Conservation (phyloP, 345 rosid genomes). For the Odontarrhena argentea region DNA sequence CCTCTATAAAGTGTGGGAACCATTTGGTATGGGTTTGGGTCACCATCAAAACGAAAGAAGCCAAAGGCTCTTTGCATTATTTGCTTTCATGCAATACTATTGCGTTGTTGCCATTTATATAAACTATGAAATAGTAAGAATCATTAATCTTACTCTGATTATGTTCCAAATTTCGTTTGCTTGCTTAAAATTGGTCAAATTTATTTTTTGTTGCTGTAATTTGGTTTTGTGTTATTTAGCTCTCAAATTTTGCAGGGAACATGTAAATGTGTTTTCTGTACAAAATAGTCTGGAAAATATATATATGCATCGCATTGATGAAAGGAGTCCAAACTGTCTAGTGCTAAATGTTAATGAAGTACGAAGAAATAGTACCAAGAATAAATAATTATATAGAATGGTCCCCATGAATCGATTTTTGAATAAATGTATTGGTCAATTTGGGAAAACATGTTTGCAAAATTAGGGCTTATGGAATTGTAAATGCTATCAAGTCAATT, state of each 20-base stretch:
- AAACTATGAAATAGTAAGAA: constrained; percentile 17
- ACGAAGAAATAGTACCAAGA: constrained; percentile 34
- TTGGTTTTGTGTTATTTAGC: constrained; percentile 2
- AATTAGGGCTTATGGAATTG: constrained; percentile 27
- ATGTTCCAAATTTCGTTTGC: constrained; percentile 10
- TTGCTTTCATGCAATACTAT: constrained; percentile 25
- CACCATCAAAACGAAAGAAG: constrained; percentile 30
- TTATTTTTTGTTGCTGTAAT: not conserved
- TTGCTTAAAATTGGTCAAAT: not conserved
- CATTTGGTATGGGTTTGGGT: constrained; percentile 19
- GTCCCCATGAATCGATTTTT: constrained; percentile 32
- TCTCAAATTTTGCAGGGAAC: not conserved
- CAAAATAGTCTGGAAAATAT: not conserved
- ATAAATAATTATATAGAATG: constrained; percentile 37
- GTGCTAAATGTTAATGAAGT: constrained; percentile 33
- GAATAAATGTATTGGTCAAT: constrained; percentile 19
- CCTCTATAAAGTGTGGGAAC: constrained; percentile 8
- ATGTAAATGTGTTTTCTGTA: not conserved
- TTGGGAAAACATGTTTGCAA: constrained; percentile 20
- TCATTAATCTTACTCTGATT: not conserved
- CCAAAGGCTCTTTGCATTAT: constrained; percentile 28
- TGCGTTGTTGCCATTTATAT: constrained; percentile 11
- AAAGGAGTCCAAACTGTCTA: constrained; percentile 25
- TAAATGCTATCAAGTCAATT: constrained; percentile 30
- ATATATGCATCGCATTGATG: not conserved